Base-by-base conservation (phyloP, 2,329 filamentous ascomycete genomes). In the Coniochaeta hoffmannii region DNA sequence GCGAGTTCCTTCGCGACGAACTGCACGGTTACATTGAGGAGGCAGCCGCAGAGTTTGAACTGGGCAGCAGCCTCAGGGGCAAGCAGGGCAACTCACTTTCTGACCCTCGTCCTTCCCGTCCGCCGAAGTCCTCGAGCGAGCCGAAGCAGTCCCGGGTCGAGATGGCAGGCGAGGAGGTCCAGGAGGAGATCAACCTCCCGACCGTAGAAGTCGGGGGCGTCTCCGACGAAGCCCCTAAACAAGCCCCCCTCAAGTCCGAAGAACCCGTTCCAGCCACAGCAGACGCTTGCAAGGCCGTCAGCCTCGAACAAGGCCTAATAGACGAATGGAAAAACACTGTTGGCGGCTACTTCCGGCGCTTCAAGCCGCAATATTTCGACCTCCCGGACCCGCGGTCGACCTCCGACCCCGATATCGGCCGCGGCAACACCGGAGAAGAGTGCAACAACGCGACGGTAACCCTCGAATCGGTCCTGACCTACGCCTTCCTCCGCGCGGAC, bases 321-420 rank as follows among this genome's bases (percentile, higher is more conserved):
- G 75, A 80, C 35, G 82, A 87, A 55, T 99, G 96, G 84, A 88
- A 86, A 67, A 81, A 85, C 58, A 86, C 90, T 0, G 88, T 99
- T 6, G 94, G 94, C 50, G 94, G 94, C 31, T 99, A 99, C 72
- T 99, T 96, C 68, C 84, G 89, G 57, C 85, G 94, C 44, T 97
- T 97, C 74, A 86, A 84, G 62, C 93, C 94, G 0, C 80, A 89
- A 50, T 81, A 89, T 69, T 97, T 96, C 63, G 69, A 73, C 55
- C 60, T 77, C 56, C 22, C 22, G 52, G 46, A 28, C 41, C n/a
- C 32, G 9, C 53, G 44, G 8, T 46, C 57, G 11, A 36, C 34
- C 9, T 28, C 51, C 19, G 50, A 50, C 22, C 50, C 50, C 24
- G 19, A 36, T 28, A 4, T 22, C 46, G 22, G 46, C 26, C 19